These are phyloP conservation scores for Malus sylvestris DNA, from an alignment of 306 rosid species.

Conservation along the genomic window DNA sequence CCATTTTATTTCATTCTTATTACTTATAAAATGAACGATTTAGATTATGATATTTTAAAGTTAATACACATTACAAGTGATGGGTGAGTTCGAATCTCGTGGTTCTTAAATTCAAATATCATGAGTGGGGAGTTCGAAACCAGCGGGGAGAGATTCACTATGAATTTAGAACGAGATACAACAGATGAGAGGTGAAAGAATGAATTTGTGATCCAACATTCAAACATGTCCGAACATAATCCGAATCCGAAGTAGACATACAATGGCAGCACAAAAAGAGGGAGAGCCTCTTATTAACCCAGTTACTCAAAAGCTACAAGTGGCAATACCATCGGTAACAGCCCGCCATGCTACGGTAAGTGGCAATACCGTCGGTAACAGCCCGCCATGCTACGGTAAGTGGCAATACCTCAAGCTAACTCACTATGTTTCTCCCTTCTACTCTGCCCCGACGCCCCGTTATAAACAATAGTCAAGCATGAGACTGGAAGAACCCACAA, in stretches of 20 bases:
- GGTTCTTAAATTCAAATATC: too few species aligned
- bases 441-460: constrained; percentile 15
- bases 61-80: too few species aligned
- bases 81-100: too few species aligned
- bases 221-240: constrained; percentile 13
- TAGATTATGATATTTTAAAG: too few species aligned
- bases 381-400: constrained; percentile 26
- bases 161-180: neutral
- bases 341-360: constrained; percentile 26
- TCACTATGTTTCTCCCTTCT: constrained; percentile 21
- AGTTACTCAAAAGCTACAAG: constrained; percentile 24
- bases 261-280: constrained; percentile 30
- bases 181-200: constrained; percentile 29
- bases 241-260: constrained; percentile 24
- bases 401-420: constrained; percentile 24
- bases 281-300: constrained; percentile 39
- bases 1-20: neutral
- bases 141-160: neutral
- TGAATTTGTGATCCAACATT: constrained; percentile 30
- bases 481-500: constrained; percentile 18
- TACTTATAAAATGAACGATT: too few species aligned
- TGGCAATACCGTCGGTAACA: constrained; percentile 28
- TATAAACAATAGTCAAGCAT: constrained; percentile 31
- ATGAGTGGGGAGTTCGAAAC: too few species aligned
- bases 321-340: constrained; percentile 33